Conservation (phyloP, 768 basidiomycete species). For the Boletus barrowsii region DNA sequence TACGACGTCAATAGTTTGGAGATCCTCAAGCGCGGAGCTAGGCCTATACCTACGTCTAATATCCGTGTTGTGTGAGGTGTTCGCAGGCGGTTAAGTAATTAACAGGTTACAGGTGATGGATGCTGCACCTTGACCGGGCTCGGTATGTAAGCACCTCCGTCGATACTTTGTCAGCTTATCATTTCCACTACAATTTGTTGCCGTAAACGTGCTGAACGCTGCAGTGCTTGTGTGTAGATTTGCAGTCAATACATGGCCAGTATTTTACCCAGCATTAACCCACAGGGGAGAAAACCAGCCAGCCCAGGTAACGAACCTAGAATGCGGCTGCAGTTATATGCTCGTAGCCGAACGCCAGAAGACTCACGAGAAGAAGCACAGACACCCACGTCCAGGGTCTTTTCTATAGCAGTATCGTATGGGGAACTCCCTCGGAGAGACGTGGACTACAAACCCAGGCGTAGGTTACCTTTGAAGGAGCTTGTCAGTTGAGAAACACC, state of each 20-base stretch:
- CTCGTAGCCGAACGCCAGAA: too few relatives aligned
- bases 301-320: slow-evolving; percentile 1
- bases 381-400: background rate
- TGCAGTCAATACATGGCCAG: background rate
- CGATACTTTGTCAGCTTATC: background rate
- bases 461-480: too few relatives aligned
- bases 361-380: background rate
- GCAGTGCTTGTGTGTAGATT: background rate
- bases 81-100: background rate
- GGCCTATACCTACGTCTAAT: background rate
- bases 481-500: too few relatives aligned
- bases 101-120: too few relatives aligned
- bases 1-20: background rate
- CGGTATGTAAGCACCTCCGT: background rate
- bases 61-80: background rate
- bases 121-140: background rate
- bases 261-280: background rate
- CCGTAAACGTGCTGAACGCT: background rate
- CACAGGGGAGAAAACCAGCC: background rate
- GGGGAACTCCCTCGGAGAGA: too few relatives aligned
- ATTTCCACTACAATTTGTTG: too few relatives aligned
- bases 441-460: too few relatives aligned
- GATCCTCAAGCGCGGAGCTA: background rate
- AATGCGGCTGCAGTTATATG: background rate
- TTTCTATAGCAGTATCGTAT: background rate